Conservation (phyloP, 306 rosid genomes). For the Prunus fruticosa region DNA sequence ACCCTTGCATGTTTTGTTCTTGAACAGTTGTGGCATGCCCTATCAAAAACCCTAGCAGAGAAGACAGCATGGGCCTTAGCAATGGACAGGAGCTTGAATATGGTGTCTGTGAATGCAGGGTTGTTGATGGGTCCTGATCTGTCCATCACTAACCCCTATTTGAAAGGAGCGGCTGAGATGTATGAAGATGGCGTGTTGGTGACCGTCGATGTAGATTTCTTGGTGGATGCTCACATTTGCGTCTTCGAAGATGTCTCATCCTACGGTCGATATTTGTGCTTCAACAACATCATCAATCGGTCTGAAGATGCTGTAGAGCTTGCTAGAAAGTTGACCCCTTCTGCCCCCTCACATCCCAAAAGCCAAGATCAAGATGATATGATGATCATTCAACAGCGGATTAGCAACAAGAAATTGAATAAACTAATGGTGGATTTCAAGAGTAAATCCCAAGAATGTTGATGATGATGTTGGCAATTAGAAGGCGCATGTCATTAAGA, state of each 20-base stretch:
- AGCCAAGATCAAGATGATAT: conserved; percentile 44
- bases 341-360: conserved; percentile 40
- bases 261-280: conserved; percentile 86
- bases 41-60: conserved; percentile 79
- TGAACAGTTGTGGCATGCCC: conserved; percentile 87
- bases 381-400: conserved; percentile 54
- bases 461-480: neutral
- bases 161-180: conserved; percentile 97
- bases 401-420: conserved; percentile 85
- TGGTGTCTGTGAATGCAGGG: conserved; percentile 70
- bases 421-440: conserved; percentile 65
- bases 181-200: conserved; percentile 80
- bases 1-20: neutral
- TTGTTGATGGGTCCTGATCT: conserved; percentile 45
- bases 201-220: conserved; percentile 60
- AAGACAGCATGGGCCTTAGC: conserved; percentile 88
- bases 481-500: neutral
- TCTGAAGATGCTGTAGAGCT: conserved; percentile 63
- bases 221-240: conserved; percentile 65
- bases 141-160: conserved; percentile 49
- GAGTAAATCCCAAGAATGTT: conserved; percentile 24
- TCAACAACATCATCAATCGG: conserved; percentile 57
- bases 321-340: conserved; percentile 52
- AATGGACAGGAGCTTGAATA: conserved; percentile 81
- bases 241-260: conserved; percentile 73